Evolutionary conservation across 2,329 filamentous ascomycete genomes (phyloP).

Genomic region (Daldinia sp.): DNA sequence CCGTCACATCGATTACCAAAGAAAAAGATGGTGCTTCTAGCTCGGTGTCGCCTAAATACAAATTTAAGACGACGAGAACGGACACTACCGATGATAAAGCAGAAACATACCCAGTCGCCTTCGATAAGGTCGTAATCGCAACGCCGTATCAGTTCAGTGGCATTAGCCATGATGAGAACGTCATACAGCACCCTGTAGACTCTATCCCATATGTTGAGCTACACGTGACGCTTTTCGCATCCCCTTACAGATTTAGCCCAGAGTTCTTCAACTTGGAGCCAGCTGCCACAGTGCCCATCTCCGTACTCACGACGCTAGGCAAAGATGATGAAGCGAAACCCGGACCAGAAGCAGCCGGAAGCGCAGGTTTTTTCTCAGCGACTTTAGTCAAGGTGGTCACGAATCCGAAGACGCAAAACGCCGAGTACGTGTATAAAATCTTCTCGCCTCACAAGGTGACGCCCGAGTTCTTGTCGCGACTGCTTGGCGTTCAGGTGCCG

Average conservation of each 20-base stretch:
- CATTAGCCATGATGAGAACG: slow-evolving; percentile 71
- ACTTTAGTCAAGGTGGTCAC: slow-evolving; percentile 75
- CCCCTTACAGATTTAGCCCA: slow-evolving; percentile 77
- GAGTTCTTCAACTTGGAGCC: slow-evolving; percentile 76
- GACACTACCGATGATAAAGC: slow-evolving; percentile 42
- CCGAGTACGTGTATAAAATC: slow-evolving; percentile 74
- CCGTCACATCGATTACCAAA: slow-evolving; percentile 71
- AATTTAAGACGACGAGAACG: slow-evolving; percentile 55
- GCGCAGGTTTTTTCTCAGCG: slow-evolving; percentile 85
- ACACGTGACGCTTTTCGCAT: slow-evolving; percentile 90
- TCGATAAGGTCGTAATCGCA: slow-evolving; percentile 86
- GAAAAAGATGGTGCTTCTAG: slow-evolving; percentile 58
- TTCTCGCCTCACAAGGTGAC: slow-evolving; percentile 69
- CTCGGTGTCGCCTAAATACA: slow-evolving; percentile 60
- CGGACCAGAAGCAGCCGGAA: slow-evolving; percentile 72
- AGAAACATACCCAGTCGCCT: slow-evolving; percentile 62
- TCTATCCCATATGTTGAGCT: slow-evolving; percentile 86
- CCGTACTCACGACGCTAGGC: slow-evolving; percentile 85
- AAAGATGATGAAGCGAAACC: slow-evolving; percentile 64
- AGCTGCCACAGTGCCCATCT: slow-evolving; percentile 72
- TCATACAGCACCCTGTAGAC: slow-evolving; percentile 79
- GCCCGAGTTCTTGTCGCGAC: slow-evolving; percentile 63
- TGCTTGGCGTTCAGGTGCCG: slow-evolving; percentile 64
- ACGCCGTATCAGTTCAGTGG: slow-evolving; percentile 84
- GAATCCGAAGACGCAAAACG: slow-evolving; percentile 68